These are phyloP conservation scores for Magnusiomyces clavatus DNA, from an alignment of 1,139 yeast species.

Conservation along the genomic window DNA sequence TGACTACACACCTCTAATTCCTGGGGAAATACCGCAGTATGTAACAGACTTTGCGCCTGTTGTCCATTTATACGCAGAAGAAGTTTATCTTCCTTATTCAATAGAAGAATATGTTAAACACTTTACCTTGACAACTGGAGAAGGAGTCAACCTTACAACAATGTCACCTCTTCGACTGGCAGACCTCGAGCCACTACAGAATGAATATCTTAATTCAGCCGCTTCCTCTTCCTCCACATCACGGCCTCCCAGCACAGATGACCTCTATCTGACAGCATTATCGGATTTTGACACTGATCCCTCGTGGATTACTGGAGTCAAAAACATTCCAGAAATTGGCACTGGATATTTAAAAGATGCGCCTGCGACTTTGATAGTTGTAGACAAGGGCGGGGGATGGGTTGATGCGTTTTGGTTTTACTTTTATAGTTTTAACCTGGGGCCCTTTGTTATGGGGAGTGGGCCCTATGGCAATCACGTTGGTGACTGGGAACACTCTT, in stretches of 20 bases:
- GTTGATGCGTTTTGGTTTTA: conserved; percentile 95
- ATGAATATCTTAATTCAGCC: too few relatives aligned
- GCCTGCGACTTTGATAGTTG: conserved; percentile 74
- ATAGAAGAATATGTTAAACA: conserved; percentile 59
- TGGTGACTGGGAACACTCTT: conserved; percentile 97
- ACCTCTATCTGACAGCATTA: conserved; percentile 52
- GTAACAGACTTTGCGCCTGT: conserved; percentile 67
- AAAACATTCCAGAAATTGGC: conserved; percentile 59
- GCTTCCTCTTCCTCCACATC: background rate
- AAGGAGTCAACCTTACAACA: conserved; percentile 23
- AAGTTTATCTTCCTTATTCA: conserved; percentile 77
- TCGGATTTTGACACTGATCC: conserved; percentile 72
- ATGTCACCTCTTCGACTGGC: conserved; percentile 19
- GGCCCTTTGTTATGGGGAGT: conserved; percentile 94
- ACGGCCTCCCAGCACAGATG: conserved; percentile 15
- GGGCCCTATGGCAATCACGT: conserved; percentile 97
- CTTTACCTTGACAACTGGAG: conserved; percentile 35
- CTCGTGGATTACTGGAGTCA: conserved; percentile 74
- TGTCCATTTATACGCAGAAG: conserved; percentile 85
- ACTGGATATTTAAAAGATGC: conserved; percentile 68
- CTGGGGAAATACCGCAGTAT: conserved; percentile 52
- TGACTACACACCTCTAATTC: too few relatives aligned
- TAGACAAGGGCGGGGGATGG: conserved; percentile 90
- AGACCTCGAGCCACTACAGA: conserved; percentile 18
- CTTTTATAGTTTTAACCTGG: conserved; percentile 87